Evolutionary conservation across 352 stramenopile species (phyloP).

Genomic region (Thraustochytrium striatum): DNA sequence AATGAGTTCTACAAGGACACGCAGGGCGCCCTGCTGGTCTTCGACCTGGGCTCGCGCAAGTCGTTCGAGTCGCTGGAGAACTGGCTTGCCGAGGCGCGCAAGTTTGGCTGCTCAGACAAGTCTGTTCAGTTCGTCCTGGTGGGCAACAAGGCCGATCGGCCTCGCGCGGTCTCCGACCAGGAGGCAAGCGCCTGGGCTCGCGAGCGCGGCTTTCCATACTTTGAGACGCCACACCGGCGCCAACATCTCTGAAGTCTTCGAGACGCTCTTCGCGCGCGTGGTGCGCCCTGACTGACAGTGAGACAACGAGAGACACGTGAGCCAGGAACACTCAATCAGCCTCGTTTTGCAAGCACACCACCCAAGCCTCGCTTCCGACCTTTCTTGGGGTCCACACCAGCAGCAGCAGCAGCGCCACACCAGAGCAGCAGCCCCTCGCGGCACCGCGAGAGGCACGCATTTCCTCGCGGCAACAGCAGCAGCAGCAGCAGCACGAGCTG

Average conservation of each 20-base stretch:
- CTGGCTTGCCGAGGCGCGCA: conserved; percentile 77
- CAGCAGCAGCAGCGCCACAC: no score
- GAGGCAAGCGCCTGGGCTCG: conserved; percentile 69
- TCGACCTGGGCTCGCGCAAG: conserved; percentile 67
- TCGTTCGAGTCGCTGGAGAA: conserved; percentile 75
- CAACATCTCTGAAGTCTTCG: conserved; percentile 76
- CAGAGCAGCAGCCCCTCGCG: no score
- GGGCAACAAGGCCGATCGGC: conserved; percentile 81
- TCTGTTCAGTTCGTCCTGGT: conserved; percentile 76
- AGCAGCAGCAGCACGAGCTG: no score
- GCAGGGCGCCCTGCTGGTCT: conserved; percentile 60
- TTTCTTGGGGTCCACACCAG: no score
- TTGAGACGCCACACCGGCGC: conserved; percentile 79
- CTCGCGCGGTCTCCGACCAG: conserved; percentile 67
- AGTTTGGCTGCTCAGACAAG: conserved; percentile 72
- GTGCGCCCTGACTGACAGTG: no score
- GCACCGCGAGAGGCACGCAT: no score
- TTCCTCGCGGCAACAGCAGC: no score
- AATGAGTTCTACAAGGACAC: conserved; percentile 96
- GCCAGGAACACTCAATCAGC: no score
- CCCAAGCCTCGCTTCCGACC: no score
- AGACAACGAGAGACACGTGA: no score
- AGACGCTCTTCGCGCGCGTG: conserved; percentile 66
- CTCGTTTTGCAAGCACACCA: no score
- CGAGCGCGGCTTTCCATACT: conserved; percentile 76